phyloP scores from a whole-genome alignment of 352 stramenopile genomes.

The Hyaloperonospora brassicae region DNA sequence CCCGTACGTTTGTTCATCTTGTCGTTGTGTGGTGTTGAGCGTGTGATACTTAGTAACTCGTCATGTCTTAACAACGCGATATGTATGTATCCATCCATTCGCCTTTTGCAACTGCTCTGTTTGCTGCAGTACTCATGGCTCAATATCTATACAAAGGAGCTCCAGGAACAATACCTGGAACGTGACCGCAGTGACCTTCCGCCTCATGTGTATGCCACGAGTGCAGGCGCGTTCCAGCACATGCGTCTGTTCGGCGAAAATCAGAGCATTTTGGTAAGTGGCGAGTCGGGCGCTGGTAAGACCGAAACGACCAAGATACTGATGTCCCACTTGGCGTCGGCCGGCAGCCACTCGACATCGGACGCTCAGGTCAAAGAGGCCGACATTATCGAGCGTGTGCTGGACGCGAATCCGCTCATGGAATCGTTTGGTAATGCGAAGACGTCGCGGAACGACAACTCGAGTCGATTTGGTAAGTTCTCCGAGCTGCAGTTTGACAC shows the following conservation, averaged over 20 bases:
- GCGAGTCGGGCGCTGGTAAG: too few relatives aligned
- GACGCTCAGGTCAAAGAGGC: constrained; percentile 36
- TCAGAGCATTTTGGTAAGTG: constrained; percentile 47
- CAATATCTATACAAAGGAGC: constrained; percentile 80
- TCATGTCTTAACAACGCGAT: too few relatives aligned
- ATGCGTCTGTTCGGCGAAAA: constrained; percentile 78
- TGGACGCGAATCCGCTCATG: constrained; percentile 82
- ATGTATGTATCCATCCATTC: too few relatives aligned
- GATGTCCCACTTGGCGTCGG: constrained; percentile 89
- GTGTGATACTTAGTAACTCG: background rate
- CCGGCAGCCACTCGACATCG: constrained; percentile 32
- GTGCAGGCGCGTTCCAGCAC: constrained; percentile 68
- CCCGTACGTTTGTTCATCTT: constrained; percentile 59
- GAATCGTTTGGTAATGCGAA: constrained; percentile 96
- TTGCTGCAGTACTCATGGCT: constrained; percentile 82
- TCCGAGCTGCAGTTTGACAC: constrained; percentile 92
- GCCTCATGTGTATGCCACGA: constrained; percentile 79
- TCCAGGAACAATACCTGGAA: constrained; percentile 73
- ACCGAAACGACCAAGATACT: constrained; percentile 20
- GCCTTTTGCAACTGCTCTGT: background rate
- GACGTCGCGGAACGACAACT: constrained; percentile 95
- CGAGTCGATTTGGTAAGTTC: constrained; percentile 93
- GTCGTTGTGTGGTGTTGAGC: background rate
- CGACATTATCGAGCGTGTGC: constrained; percentile 73
- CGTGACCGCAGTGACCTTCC: constrained; percentile 61